phyloP scores from a whole-genome alignment of 1,284 basidiomycete species.

The Cryptococcus jaspeensis region DNA sequence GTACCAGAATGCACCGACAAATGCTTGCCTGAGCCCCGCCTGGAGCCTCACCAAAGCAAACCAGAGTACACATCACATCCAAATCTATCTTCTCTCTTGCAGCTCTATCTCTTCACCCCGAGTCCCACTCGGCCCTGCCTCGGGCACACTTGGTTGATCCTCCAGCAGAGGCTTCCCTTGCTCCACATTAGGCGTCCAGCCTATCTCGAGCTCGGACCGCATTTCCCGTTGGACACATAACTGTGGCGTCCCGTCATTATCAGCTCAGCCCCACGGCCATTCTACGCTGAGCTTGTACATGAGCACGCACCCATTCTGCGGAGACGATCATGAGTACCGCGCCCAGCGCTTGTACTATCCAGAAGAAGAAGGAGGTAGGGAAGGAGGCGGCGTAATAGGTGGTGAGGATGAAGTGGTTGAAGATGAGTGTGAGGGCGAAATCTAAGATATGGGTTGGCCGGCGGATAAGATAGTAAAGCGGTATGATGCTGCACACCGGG shows the following conservation, averaged over 20 bases:
- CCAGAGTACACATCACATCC: no score
- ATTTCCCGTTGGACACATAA: slow-evolving; percentile 90
- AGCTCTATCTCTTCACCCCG: slow-evolving; percentile 33
- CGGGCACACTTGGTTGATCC: background rate
- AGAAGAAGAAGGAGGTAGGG: slow-evolving; percentile 87
- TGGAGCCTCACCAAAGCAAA: no score
- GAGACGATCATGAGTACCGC: slow-evolving; percentile 71
- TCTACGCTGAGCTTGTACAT: background rate
- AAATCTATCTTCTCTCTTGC: slow-evolving; percentile 12
- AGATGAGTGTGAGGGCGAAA: slow-evolving; percentile 82
- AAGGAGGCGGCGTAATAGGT: slow-evolving; percentile 85
- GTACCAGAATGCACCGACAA: no score
- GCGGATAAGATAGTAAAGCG: slow-evolving; percentile 80
- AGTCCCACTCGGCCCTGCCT: slow-evolving; percentile 7
- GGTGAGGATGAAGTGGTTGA: slow-evolving; percentile 86
- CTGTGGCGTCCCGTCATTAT: slow-evolving; percentile 22
- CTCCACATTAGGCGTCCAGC: slow-evolving; percentile 31
- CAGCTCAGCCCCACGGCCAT: background rate
- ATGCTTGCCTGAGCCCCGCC: no score
- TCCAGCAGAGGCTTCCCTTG: slow-evolving; percentile 9
- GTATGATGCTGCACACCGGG: slow-evolving; percentile 66
- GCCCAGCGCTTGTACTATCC: slow-evolving; percentile 71
- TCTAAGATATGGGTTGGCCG: slow-evolving; percentile 92
- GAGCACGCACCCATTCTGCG: slow-evolving; percentile 58
- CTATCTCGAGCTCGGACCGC: slow-evolving; percentile 70